phyloP scores from a whole-genome alignment of 495 filamentous ascomycete genomes.

The Elaphomyces granulatus region DNA sequence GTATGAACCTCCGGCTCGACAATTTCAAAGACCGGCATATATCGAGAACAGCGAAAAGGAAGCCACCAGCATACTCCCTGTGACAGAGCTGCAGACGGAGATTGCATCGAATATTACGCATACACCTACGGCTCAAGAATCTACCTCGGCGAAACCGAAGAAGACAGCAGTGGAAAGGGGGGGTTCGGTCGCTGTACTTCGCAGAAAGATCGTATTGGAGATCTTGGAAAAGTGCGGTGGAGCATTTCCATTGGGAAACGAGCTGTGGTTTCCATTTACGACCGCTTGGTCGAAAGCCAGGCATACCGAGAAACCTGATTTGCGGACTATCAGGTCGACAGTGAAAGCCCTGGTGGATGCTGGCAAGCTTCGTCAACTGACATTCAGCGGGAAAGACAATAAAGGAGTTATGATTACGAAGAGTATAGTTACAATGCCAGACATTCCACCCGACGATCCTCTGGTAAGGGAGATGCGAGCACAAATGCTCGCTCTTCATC shows the following conservation, averaged over 20 bases:
- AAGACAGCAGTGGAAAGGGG: constrained; percentile 13
- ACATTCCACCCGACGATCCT: constrained; percentile 34
- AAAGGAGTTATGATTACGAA: constrained; percentile 42
- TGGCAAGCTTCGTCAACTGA: constrained; percentile 42
- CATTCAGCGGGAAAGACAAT: constrained; percentile 44
- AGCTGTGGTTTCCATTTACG: constrained; percentile 57
- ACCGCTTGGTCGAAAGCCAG: constrained; percentile 42
- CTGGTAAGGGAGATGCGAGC: constrained; percentile 37
- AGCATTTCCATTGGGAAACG: constrained; percentile 58
- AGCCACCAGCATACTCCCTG: too few species aligned
- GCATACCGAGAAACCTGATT: constrained; percentile 33
- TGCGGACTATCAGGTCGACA: constrained; percentile 34
- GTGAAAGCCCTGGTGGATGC: constrained; percentile 47
- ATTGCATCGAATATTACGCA: too few species aligned
- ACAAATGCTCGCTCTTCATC: constrained; percentile 30
- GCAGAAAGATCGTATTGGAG: constrained; percentile 52
- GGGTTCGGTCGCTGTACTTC: constrained; percentile 33
- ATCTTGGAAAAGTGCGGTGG: constrained; percentile 54
- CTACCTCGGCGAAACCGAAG: too few species aligned
- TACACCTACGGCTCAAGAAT: too few species aligned
- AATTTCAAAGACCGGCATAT: too few species aligned
- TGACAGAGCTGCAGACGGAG: too few species aligned
- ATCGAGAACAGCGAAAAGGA: too few species aligned
- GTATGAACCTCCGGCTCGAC: too few species aligned
- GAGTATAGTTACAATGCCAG: constrained; percentile 35